phyloP scores from a whole-genome alignment of 2,329 filamentous ascomycete genomes.

The Monilinia fructigena region DNA sequence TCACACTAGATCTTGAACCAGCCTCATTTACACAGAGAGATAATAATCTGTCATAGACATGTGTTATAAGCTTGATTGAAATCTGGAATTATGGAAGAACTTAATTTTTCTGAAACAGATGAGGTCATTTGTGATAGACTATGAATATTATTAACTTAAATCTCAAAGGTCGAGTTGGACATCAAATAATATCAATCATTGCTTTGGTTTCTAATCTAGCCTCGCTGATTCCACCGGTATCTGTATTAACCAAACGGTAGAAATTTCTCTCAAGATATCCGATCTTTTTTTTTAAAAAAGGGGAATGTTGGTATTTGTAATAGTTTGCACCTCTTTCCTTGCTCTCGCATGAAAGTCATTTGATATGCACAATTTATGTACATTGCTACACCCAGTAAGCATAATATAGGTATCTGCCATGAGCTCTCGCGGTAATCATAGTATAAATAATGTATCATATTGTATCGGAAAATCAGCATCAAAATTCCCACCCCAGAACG shows the following conservation, averaged over 20 bases:
- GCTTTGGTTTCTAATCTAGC: neutral
- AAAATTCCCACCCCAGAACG: slow-evolving; percentile 1
- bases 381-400: neutral
- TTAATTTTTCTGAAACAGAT: too few species aligned
- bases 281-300: too few species aligned
- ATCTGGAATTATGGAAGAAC: too few species aligned
- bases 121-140: neutral
- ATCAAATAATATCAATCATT: neutral
- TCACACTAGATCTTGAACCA: neutral
- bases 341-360: neutral
- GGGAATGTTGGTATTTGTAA: neutral
- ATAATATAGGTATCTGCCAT: neutral
- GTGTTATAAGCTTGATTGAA: too few species aligned
- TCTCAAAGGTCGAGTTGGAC: neutral
- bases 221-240: neutral
- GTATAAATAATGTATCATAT: slow-evolving; percentile 11
- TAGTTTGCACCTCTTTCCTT: neutral
- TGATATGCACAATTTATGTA: neutral
- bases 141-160: neutral
- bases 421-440: neutral
- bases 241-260: neutral
- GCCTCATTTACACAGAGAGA: neutral
- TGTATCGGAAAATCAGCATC: neutral
- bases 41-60: too few species aligned
- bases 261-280: neutral